Conservation (phyloP, 2,329 filamentous ascomycete genomes). For the Sclerotinia sclerotiorum region DNA sequence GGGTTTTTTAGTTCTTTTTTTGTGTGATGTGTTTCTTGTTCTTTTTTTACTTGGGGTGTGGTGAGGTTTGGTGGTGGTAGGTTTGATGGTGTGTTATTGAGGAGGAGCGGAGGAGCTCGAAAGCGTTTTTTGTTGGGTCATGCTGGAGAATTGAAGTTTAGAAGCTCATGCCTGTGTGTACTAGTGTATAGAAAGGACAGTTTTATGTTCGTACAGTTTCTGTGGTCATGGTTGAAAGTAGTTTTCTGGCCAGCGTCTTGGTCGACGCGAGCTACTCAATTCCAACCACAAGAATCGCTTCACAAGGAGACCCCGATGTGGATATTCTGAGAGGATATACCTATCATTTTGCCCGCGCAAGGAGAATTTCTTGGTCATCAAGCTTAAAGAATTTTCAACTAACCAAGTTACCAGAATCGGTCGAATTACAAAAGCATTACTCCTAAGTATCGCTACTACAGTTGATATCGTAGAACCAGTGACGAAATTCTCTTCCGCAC, state of each 20-base stretch:
- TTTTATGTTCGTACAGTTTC: no score
- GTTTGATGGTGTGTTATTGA: neutral
- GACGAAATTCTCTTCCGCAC: conserved; percentile 69
- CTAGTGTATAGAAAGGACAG: no score
- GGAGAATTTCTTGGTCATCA: neutral
- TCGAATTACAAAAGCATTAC: conserved; percentile 73
- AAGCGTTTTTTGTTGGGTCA: neutral
- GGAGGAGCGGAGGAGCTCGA: no score
- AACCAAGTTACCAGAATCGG: conserved; percentile 62
- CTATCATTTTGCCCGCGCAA: no score
- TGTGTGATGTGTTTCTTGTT: neutral
- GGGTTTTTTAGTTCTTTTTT: neutral
- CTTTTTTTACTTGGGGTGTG: neutral
- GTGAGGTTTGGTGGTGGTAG: neutral
- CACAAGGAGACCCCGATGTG: no score
- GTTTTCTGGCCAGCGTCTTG: no score
- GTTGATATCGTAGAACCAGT: conserved; percentile 88
- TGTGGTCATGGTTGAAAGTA: no score
- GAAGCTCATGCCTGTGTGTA: neutral
- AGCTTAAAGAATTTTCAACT: neutral
- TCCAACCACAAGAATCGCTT: no score
- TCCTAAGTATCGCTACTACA: conserved; percentile 65
- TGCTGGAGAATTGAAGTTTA: neutral
- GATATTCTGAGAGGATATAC: no score
- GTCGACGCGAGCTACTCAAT: no score